Evolutionary conservation across 192 early-diverging fungal species (phyloP), one percentile per base, ranked within the genome.

Genomic region (Podila horticola): DNA sequence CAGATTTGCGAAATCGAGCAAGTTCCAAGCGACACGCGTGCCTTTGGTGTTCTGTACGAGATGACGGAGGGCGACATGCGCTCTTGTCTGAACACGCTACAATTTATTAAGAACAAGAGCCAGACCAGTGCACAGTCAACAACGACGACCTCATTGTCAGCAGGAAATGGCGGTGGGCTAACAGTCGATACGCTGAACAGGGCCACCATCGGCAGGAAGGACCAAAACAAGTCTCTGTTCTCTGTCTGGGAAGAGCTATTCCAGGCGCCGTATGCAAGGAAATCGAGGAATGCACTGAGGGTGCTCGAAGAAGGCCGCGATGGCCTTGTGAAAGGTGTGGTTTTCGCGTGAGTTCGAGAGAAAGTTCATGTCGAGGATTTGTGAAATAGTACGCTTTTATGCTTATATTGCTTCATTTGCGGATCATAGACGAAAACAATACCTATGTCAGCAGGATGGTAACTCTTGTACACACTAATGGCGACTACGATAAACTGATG

Each of bases 181-280:
- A 86, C 86, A 26, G 64, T 75, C 9, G 92, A 93, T 30, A 61
- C 79, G 36, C 49, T 92, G 31, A 66, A 74, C 55, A 72, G 82
- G 28, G 77, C 84, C 20, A 82, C 84, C 0, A 75, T 94, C 57
- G 96, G 95, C 45, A 74, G 81, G 20, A 99, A 98, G 77, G 97
- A 99, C 77, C 83, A 93, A 68, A 89, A 89, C 57, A 82, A 90
- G 66, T 92, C 93, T 8, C 66, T 96, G 31, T 96, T 95, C 73
- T 75, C 84, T n/a, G 85, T 97, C 2, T 97, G 94, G 95, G 90
- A 94, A 8, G 89, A 92, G 45, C 82, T 99, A 9, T 99, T 99
- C 83, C 79, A 82, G 45, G 72, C 69, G 17, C 58, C 63, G 34
- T 79, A 71, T 59, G 68, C 73, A 49, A 62, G 73, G 36, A 74